These are phyloP conservation scores for Plasmodium coatneyi DNA, from an alignment of 169 alveolate genomes.

Conservation along the genomic window DNA sequence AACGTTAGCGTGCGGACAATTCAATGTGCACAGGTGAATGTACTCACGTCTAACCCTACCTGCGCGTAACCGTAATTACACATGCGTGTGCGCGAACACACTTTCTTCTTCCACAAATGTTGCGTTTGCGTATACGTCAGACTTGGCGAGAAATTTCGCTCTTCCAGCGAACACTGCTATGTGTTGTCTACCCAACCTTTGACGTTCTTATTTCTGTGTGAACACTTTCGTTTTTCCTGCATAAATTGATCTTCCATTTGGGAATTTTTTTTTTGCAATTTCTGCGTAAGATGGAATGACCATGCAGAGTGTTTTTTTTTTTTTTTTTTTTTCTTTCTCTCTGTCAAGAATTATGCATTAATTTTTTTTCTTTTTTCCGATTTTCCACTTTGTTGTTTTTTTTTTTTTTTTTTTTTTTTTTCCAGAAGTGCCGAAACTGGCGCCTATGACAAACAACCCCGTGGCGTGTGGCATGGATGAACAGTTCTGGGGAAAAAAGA, in stretches of 20 bases:
- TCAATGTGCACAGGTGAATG: neutral
- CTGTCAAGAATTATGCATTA: neutral
- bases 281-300: neutral
- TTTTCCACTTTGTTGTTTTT: slow-evolving; percentile 7
- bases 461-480: neutral
- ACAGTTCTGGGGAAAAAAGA: neutral
- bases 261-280: neutral
- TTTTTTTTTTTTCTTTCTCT: neutral
- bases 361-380: neutral
- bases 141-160: neutral
- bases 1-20: neutral
- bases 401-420: neutral
- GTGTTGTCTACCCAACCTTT: neutral
- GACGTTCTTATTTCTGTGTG: slow-evolving; percentile 26
- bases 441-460: neutral
- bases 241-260: neutral
- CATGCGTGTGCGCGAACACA: neutral
- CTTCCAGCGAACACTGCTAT: slow-evolving; percentile 36
- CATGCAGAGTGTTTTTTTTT: neutral
- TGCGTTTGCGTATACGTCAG: neutral
- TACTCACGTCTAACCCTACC: neutral
- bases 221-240: neutral
- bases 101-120: neutral
- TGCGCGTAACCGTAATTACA: neutral
- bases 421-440: neutral